These are phyloP conservation scores for Cystoisospora suis DNA, from an alignment of 169 alveolate genomes.

Conservation along the genomic window DNA sequence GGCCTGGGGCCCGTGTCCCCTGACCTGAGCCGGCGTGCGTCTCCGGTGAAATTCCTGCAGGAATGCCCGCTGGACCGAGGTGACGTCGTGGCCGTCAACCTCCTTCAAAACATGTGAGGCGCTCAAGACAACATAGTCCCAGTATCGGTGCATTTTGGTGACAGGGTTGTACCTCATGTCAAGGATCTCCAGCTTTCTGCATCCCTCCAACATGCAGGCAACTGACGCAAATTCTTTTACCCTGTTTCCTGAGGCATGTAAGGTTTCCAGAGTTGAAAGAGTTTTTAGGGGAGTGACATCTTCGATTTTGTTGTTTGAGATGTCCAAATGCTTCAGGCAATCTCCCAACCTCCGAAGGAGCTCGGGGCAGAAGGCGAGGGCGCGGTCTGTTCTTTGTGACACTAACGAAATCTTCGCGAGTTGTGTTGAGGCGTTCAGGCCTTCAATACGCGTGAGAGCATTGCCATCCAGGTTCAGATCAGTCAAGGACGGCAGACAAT, in stretches of 20 bases:
- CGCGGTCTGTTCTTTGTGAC: background rate
- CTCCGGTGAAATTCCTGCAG: background rate
- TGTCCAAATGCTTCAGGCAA: background rate
- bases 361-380: background rate
- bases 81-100: background rate
- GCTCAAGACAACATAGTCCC: background rate
- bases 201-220: background rate
- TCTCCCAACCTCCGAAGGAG: background rate
- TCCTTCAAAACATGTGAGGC: background rate
- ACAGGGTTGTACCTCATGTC: background rate
- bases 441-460: background rate
- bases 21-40: too few relatives aligned
- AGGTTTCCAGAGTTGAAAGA: background rate
- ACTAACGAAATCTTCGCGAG: background rate
- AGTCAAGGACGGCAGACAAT: background rate
- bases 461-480: conserved; percentile 8
- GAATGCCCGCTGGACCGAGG: background rate
- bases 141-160: conserved; percentile 1
- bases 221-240: background rate
- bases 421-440: background rate
- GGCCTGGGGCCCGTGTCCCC: too few relatives aligned
- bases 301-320: background rate
- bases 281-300: background rate
- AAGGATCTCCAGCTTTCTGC: background rate
- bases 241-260: background rate